A percentile compares a stretch with the other conserved stretches of the same genome.
phyloP scores from a whole-genome alignment of 768 basidiomycete genomes.

The Scleroderma citrinum region DNA sequence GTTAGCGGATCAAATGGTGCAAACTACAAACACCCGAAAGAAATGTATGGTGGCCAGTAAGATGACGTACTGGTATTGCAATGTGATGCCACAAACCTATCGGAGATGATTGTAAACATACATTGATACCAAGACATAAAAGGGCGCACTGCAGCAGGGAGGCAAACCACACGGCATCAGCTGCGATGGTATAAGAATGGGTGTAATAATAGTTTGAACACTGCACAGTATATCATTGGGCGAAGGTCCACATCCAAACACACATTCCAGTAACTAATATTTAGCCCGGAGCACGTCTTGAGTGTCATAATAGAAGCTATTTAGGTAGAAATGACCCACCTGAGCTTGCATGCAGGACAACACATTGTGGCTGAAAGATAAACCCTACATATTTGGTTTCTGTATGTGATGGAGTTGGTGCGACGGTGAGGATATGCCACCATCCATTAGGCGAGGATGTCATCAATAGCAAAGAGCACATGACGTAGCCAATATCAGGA shows the following conservation, averaged over 20 bases:
- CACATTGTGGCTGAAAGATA: neutral
- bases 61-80: conserved; percentile 4
- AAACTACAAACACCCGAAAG: conserved; percentile 6
- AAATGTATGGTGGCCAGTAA: conserved; percentile 3
- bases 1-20: conserved; percentile 7
- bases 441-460: neutral
- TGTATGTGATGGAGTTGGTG: neutral
- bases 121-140: neutral
- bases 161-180: neutral
- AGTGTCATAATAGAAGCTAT: neutral
- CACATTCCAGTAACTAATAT: neutral
- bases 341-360: neutral
- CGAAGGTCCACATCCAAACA: neutral
- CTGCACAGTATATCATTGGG: neutral
- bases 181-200: neutral
- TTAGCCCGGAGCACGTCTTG: neutral
- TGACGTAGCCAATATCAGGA: neutral
- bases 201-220: neutral
- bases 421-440: neutral
- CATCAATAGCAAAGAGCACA: neutral
- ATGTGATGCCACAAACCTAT: conserved; percentile 4
- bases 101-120: neutral
- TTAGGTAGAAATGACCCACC: neutral
- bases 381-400: neutral
- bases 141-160: neutral